These are phyloP conservation scores for Xeromyces bisporus DNA, from an alignment of 495 filamentous ascomycete genomes.

Conservation along the genomic window DNA sequence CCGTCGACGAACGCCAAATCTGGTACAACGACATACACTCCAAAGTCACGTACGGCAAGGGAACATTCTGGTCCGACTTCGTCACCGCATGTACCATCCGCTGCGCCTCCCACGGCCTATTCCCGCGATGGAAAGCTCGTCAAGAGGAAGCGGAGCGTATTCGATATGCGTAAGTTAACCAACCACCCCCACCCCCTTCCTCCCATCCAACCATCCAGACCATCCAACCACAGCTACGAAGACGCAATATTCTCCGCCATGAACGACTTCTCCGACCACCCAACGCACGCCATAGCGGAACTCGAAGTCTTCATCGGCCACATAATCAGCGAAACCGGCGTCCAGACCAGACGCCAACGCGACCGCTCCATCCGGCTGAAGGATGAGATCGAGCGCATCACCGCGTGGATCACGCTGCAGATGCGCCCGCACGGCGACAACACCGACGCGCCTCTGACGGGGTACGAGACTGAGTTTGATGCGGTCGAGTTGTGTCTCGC, in stretches of 20 bases:
- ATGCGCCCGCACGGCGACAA: slow-evolving; percentile 14
- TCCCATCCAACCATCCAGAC: no score
- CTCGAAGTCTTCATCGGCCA: slow-evolving; percentile 61
- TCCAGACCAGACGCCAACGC: slow-evolving; percentile 41
- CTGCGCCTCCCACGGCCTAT: slow-evolving; percentile 23
- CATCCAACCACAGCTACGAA: no score
- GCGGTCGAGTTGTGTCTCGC: slow-evolving; percentile 7
- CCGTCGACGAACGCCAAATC: slow-evolving; percentile 56
- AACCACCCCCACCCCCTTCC: slow-evolving; percentile 1
- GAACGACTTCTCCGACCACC: slow-evolving; percentile 39
- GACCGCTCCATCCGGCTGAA: slow-evolving; percentile 39
- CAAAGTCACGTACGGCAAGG: background rate
- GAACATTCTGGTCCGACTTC: slow-evolving; percentile 8
- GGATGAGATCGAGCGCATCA: slow-evolving; percentile 40
- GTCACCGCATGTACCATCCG: slow-evolving; percentile 25
- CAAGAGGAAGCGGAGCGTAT: slow-evolving; percentile 28
- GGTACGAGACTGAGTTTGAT: slow-evolving; percentile 1
- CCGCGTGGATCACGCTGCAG: slow-evolving; percentile 21
- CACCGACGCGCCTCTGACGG: background rate
- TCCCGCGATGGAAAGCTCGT: slow-evolving; percentile 28
- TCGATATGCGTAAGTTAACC: slow-evolving; percentile 7
- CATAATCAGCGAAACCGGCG: slow-evolving; percentile 47
- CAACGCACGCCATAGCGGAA: slow-evolving; percentile 42
- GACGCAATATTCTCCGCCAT: slow-evolving; percentile 39
- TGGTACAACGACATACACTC: slow-evolving; percentile 29